Base-by-base conservation (phyloP, 148 eudicot species). In the Talinum fruticosum region DNA sequence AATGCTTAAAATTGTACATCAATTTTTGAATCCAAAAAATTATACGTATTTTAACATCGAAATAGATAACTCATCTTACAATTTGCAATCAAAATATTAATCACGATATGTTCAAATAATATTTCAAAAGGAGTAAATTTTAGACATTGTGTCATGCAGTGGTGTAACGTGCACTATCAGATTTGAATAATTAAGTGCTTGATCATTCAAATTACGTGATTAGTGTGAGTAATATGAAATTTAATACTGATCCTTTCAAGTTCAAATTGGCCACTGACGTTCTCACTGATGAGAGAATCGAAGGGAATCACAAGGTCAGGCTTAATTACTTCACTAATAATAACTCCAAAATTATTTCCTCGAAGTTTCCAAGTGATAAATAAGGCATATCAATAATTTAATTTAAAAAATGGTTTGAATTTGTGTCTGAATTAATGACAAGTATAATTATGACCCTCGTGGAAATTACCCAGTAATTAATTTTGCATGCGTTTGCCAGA, bases 341-440 rank as follows among this genome's bases (percentile, higher is more conserved):
- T 41, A 41, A 6, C 23, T 24, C 45, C 44, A 28, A 81, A 41
- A 51, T 61, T 10, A 54, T 62, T 75, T 80, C 79, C 38, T 70
- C 38, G 83, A 80, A 69, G 66, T 75, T 75, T 81, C 79, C 47
- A 37, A 8, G n/a, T 23, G 33, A 26, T 47, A 66, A 32, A 26
- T 24, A 10, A 14, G n/a, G 33, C 24, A 12, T 41, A 28, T 30
- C 51, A 44, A 74, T 26, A n/a, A 14, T 35, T 47, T 5, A 0
- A 21, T 73, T 49, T 62, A 18, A 65, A 1, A 53, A 2, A 1
- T 12, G 32, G 66, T 35, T 30, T 74, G 76, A 76, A 81, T 81
- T 72, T 76, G 76, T 81, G 83, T 81, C 83, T 37, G 73, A 76
- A 81, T 71, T 73, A 73, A 35, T 26, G 26, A 19, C 16, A 33